A percentile compares a stretch with the other conserved stretches of the same genome.
Conservation (phyloP, 441 rosid genomes). For the Daphne laureola region DNA sequence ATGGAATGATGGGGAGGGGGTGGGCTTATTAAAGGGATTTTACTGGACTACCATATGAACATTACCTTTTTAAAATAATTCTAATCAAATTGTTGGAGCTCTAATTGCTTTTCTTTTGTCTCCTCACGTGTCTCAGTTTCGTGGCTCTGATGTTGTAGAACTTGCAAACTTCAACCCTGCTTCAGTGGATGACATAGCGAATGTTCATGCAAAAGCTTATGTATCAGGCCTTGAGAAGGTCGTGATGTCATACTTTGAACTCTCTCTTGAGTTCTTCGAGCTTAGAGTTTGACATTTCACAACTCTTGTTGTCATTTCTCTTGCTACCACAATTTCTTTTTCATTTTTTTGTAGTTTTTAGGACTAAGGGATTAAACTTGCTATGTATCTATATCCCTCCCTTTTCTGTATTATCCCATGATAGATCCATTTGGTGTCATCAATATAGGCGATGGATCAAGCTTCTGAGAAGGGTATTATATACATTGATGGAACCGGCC, state of each 20-base stretch:
- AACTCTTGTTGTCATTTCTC: no score
- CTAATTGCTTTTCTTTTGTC: neutral
- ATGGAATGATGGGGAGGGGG: no score
- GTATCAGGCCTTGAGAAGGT: constrained; percentile 92
- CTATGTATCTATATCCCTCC: no score
- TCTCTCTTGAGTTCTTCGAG: no score
- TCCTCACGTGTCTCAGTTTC: constrained; percentile 42
- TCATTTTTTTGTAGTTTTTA: no score
- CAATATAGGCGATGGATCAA: constrained; percentile 65
- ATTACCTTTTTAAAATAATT: no score
- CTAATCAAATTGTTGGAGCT: no score
- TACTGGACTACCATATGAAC: no score
- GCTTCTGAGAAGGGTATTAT: constrained; percentile 70
- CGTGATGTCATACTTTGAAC: constrained; percentile 2
- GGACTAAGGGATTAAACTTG: no score
- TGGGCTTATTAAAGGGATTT: no score
- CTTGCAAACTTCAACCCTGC: constrained; percentile 68
- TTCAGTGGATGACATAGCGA: constrained; percentile 65
- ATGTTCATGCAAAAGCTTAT: constrained; percentile 75
- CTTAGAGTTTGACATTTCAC: no score
- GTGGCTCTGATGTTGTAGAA: constrained; percentile 61
- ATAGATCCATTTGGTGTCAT: constrained; percentile 3
- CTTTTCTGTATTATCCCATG: neutral
- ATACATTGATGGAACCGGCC: constrained; percentile 79
- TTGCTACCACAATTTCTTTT: no score